Base-by-base conservation (phyloP, 257 asterid species). In the Buddleja alternifolia region DNA sequence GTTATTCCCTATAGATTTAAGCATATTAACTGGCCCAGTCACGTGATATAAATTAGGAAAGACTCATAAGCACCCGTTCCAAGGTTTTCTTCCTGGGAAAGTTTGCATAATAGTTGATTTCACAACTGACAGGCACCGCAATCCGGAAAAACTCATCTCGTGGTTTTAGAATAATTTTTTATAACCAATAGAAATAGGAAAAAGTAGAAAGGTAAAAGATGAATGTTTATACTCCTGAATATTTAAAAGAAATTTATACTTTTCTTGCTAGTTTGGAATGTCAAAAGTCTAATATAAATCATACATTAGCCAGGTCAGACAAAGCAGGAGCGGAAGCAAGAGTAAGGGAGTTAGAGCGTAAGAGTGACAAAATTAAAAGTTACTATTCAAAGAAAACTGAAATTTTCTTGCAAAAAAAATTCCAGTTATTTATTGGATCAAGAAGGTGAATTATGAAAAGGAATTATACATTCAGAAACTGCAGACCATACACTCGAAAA, bases 381-480 rank as follows among this genome's bases (percentile, higher is more conserved):
- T 34, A 69, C 19, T 7, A 54, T 10, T 39, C 20, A 10, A 45
- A 15, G 16, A 4, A 10, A 48, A 72, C 17, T 19, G 16, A 21
- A 32, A 37, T 25, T 41, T 42, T 14, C 24, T 12, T 32, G 16
- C 12, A 23, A 65, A 47, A 60, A 19, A 21, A 37, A 57, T 6
- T 16, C 62, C 10, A 17, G 16, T 29, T 25, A 15, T 8, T 4
- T 44, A 60, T n/a, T 51, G 51, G 12, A 67, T 24, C 55, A 72
- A 40, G 65, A 62, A 47, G 44, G 24, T 17, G 60, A 67, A 51
- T 10, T 40, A 45, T 20, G 16, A 55, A 39, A 7, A 55, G 4
- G 58, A 64, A 56, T 1, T 42, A 58, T 63, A 47, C 58, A 62
- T 16, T 46, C 48, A 25, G 24, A 39, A 62, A 67, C 60, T 14